A percentile compares a stretch with the other conserved stretches of the same genome.
Conservation (phyloP, 352 stramenopile species). For the Phytophthora pluvialis region DNA sequence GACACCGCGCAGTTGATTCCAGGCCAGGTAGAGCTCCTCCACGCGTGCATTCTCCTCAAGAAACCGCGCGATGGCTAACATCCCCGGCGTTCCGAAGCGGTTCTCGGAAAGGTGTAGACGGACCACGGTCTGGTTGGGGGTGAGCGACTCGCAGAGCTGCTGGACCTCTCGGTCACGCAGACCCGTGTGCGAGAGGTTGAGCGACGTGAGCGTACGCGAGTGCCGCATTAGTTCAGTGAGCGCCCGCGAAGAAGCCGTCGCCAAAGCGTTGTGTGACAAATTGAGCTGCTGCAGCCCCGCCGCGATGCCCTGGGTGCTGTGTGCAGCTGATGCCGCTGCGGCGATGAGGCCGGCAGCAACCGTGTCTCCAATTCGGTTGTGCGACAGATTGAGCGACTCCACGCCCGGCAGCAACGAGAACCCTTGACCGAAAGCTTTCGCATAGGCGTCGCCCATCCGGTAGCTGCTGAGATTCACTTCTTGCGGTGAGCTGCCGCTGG, state of each 20-base stretch:
- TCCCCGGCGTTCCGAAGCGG: constrained; percentile 61
- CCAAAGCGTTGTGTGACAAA: constrained; percentile 66
- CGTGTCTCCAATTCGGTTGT: constrained; percentile 73
- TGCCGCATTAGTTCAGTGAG: constrained; percentile 47
- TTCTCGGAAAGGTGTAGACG: constrained; percentile 81
- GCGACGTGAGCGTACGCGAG: constrained; percentile 58
- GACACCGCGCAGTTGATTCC: constrained; percentile 75
- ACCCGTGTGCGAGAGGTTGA: constrained; percentile 75
- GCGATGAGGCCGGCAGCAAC: constrained; percentile 61
- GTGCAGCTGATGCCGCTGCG: constrained; percentile 26
- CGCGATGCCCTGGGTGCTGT: constrained; percentile 9
- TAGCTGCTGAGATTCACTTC: constrained; percentile 81
- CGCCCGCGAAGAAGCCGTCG: constrained; percentile 42
- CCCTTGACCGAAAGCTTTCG: constrained; percentile 60
- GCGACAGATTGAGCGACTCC: constrained; percentile 70
- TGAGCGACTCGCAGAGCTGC: constrained; percentile 77
- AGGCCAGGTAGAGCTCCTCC: constrained; percentile 79
- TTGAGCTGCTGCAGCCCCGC: constrained; percentile 63
- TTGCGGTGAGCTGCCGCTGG: constrained; percentile 50
- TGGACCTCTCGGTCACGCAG: constrained; percentile 66
- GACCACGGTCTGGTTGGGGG: constrained; percentile 70
- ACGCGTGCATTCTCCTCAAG: constrained; percentile 79
- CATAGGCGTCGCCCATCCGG: constrained; percentile 70
- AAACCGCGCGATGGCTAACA: constrained; percentile 72
- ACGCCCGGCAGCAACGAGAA: constrained; percentile 70